A percentile compares a stretch with the other conserved stretches of the same genome.
These are phyloP conservation scores for Cerrena zonata DNA, from an alignment of 1,284 basidiomycete genomes.

Conservation along the genomic window DNA sequence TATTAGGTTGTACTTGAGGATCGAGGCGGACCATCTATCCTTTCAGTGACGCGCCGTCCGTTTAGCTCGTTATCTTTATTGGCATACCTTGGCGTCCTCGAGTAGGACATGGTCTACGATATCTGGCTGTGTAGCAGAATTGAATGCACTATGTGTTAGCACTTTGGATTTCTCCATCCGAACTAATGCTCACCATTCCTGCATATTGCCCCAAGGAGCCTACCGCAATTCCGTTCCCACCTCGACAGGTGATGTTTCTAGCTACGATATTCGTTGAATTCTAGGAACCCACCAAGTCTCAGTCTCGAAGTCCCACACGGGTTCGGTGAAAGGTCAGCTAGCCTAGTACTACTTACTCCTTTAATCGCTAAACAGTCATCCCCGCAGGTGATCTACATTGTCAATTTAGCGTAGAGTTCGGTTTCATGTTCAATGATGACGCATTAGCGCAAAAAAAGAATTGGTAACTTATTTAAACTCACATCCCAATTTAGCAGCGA, in stretches of 20 bases:
- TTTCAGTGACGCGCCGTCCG: background rate
- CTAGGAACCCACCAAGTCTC: slow-evolving; percentile 21
- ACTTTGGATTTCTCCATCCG: background rate
- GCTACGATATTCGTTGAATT: slow-evolving; percentile 53
- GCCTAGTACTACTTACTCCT: slow-evolving; percentile 42
- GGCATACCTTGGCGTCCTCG: slow-evolving; percentile 41
- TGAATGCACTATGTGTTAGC: slow-evolving; percentile 1
- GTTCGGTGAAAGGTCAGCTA: too few species aligned
- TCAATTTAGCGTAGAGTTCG: too few species aligned
- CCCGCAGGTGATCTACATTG: slow-evolving; percentile 50
- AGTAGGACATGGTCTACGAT: slow-evolving; percentile 52
- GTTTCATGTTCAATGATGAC: too few species aligned
- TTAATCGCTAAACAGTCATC: slow-evolving; percentile 68
- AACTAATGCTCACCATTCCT: slow-evolving; percentile 38
- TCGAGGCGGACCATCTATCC: slow-evolving; percentile 42
- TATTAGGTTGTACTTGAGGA: slow-evolving; percentile 47
- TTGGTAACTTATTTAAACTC: slow-evolving; percentile 12
- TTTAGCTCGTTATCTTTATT: background rate
- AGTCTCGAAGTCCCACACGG: background rate
- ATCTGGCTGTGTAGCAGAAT: slow-evolving; percentile 30
- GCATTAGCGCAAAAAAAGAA: too few species aligned
- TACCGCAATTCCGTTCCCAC: slow-evolving; percentile 63
- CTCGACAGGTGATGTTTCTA: slow-evolving; percentile 48
- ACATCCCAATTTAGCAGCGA: slow-evolving; percentile 51
- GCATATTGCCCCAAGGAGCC: slow-evolving; percentile 60